A percentile compares a stretch with the other conserved stretches of the same genome.
phyloP scores from a whole-genome alignment of 1,284 basidiomycete genomes.

The Vanrija pseudolonga region DNA sequence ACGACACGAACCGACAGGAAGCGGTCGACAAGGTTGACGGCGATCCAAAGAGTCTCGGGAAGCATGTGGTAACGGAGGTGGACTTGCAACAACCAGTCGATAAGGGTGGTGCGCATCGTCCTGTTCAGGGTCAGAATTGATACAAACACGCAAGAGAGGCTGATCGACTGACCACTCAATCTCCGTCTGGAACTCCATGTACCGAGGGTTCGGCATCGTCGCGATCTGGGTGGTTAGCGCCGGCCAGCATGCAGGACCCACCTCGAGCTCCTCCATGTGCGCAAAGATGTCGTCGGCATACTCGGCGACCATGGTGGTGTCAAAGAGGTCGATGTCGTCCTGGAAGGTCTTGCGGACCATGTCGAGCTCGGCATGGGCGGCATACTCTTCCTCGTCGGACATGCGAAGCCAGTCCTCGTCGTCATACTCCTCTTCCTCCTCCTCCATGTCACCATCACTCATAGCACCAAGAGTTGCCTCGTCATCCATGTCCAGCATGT shows the following conservation, averaged over 20 bases:
- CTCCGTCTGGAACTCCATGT: constrained; percentile 92
- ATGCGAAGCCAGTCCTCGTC: constrained; percentile 67
- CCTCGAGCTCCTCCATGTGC: constrained; percentile 92
- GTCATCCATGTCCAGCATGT: constrained; percentile 17
- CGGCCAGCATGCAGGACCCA: constrained; percentile 44
- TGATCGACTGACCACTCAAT: constrained; percentile 68
- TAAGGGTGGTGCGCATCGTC: constrained; percentile 56
- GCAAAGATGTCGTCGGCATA: constrained; percentile 96
- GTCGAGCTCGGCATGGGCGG: constrained; percentile 37
- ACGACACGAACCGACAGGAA: constrained; percentile 62
- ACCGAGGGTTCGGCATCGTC: constrained; percentile 87
- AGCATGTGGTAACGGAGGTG: constrained; percentile 65
- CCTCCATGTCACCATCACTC: constrained; percentile 24
- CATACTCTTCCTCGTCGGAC: constrained; percentile 40
- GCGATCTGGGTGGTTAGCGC: constrained; percentile 57
- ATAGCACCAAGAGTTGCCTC: constrained; percentile 6
- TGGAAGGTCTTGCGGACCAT: constrained; percentile 51
- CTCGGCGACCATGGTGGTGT: constrained; percentile 97
- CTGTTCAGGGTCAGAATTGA: constrained; percentile 17
- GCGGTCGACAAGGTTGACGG: constrained; percentile 63
- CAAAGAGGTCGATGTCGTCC: constrained; percentile 78
- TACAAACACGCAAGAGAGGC: neutral
- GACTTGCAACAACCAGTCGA: constrained; percentile 61
- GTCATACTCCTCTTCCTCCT: constrained; percentile 51
- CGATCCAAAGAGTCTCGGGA: constrained; percentile 65